Conservation (phyloP, 805 yeast species). For the Kluyveromyces siamensis region DNA sequence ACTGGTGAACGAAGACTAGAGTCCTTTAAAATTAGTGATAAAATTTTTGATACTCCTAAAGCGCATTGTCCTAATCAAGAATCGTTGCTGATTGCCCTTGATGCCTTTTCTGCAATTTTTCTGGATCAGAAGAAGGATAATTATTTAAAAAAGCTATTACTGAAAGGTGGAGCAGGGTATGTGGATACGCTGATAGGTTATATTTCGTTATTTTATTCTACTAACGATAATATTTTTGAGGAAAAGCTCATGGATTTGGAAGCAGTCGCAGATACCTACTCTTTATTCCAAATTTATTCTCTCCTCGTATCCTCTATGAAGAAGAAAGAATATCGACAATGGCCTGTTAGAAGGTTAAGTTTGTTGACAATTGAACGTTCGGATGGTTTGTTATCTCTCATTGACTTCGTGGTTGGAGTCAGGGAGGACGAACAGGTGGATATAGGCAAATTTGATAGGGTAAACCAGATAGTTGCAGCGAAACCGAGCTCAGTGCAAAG, state of each 20-base stretch:
- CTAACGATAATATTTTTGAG: constrained; percentile 25
- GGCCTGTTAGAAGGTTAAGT: constrained; percentile 44
- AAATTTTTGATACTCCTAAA: constrained; percentile 13
- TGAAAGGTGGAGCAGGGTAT: constrained; percentile 54
- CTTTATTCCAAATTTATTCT: constrained; percentile 52
- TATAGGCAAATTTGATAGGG: constrained; percentile 55
- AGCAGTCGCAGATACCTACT: constrained; percentile 51
- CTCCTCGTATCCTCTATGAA: constrained; percentile 43
- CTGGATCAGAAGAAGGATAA: constrained; percentile 14
- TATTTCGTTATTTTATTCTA: constrained; percentile 28
- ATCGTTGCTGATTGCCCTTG: constrained; percentile 11
- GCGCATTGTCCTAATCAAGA: constrained; percentile 7
- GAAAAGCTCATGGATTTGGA: constrained; percentile 28
- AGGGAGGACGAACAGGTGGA: constrained; percentile 60
- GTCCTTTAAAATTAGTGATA: constrained; percentile 32
- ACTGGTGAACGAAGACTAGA: constrained; percentile 49
- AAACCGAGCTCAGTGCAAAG: constrained; percentile 48
- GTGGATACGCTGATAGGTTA: constrained; percentile 49
- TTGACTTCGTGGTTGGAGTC: constrained; percentile 71
- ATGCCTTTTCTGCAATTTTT: constrained; percentile 18
- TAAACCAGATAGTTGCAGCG: constrained; percentile 53
- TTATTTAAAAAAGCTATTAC: constrained; percentile 31
- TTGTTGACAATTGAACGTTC: constrained; percentile 45
- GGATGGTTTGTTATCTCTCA: constrained; percentile 64
- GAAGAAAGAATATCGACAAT: constrained; percentile 37